Conservation (phyloP, 176 grass and related monocot species). For the Carex littledalei region DNA sequence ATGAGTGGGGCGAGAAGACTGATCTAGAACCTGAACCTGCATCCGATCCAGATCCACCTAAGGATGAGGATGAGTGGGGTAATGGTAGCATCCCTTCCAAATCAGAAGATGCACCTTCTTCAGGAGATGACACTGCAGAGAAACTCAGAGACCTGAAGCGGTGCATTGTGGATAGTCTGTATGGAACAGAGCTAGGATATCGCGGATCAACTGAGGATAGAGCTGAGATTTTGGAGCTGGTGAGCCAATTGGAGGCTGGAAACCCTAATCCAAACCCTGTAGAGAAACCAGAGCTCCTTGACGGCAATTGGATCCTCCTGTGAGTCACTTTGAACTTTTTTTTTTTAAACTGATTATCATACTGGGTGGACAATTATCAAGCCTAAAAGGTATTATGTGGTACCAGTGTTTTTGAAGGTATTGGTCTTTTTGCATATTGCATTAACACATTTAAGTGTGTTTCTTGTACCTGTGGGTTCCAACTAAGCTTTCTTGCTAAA, state of each 20-base stretch:
- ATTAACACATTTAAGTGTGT: neutral
- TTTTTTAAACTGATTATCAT: neutral
- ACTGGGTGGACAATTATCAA: neutral
- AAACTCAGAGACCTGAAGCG: conserved; percentile 58
- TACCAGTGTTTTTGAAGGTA: neutral
- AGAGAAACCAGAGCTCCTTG: conserved; percentile 58
- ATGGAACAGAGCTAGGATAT: conserved; percentile 70
- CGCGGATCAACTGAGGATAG: conserved; percentile 63
- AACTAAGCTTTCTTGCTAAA: neutral
- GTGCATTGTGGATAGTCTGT: conserved; percentile 73
- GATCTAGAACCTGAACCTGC: conserved; percentile 37
- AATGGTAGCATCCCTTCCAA: neutral
- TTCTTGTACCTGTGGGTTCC: neutral
- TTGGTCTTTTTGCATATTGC: neutral
- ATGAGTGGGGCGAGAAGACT: conserved; percentile 70
- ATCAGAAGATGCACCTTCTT: neutral
- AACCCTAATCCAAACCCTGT: conserved; percentile 61
- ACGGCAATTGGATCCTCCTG: conserved; percentile 92
- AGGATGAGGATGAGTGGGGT: conserved; percentile 66
- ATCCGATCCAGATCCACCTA: conserved; percentile 49
- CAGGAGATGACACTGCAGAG: conserved; percentile 22
- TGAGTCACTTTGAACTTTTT: conserved; percentile 31
- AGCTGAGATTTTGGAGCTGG: conserved; percentile 81
- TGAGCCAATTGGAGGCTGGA: conserved; percentile 67
- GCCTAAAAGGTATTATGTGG: neutral